Conservation (phyloP, 176 grass and related monocot genomes). For the Echinochloa phyllopogon region DNA sequence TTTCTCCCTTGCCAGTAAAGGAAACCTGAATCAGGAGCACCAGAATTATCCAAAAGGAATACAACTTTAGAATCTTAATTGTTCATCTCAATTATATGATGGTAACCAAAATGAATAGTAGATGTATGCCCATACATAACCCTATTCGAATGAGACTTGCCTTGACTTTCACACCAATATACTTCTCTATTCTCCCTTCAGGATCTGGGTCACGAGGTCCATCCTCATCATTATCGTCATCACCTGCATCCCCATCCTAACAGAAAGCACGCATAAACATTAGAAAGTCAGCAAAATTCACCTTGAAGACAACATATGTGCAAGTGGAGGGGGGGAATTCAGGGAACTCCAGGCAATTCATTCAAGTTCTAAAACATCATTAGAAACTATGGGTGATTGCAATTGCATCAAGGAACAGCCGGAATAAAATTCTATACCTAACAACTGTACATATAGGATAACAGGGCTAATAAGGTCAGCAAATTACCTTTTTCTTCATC, state of each 20-base stretch:
- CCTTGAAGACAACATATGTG: neutral
- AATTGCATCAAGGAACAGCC: slow-evolving; percentile 14
- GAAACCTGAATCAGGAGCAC: slow-evolving; percentile 71
- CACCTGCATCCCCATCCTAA: slow-evolving; percentile 85
- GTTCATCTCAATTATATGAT: neutral
- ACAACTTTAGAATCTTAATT: neutral
- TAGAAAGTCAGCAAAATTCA: neutral
- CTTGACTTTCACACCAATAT: slow-evolving; percentile 98
- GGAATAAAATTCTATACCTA: neutral
- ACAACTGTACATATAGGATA: slow-evolving; percentile 1
- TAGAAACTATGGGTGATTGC: slow-evolving; percentile 3
- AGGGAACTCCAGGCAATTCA: neutral
- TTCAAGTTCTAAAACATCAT: slow-evolving; percentile 12
- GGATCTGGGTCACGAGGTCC: slow-evolving; percentile 74
- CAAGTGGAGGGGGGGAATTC: neutral
- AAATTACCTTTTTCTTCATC: slow-evolving; percentile 96
- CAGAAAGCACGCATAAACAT: slow-evolving; percentile 31
- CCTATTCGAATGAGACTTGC: slow-evolving; percentile 41
- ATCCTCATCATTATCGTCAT: slow-evolving; percentile 91
- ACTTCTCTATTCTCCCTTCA: slow-evolving; percentile 95
- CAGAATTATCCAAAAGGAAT: slow-evolving; percentile 30
- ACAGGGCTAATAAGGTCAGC: neutral
- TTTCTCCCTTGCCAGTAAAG: slow-evolving; percentile 97
- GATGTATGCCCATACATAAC: slow-evolving; percentile 17
- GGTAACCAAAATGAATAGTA: slow-evolving; percentile 15